Evolutionary conservation across 2,329 filamentous ascomycete genomes (phyloP).

Genomic region (Calcarisporium arbuscula): DNA sequence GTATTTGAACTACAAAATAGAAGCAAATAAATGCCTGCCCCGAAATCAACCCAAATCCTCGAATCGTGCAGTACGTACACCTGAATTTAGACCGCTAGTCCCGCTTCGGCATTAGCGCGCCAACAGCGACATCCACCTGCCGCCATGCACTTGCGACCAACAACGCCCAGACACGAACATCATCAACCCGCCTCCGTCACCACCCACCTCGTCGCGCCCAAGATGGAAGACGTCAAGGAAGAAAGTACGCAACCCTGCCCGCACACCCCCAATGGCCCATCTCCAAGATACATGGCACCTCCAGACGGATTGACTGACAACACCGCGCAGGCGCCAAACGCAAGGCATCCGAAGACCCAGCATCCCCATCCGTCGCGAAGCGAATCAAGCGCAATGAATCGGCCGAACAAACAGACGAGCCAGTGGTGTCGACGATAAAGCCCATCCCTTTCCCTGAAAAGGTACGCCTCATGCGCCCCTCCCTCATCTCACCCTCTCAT

Average conservation of each 20-base stretch:
- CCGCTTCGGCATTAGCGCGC: too few relatives aligned
- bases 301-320: neutral
- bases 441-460: slow-evolving; percentile 87
- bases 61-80: too few relatives aligned
- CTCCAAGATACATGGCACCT: neutral
- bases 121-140: neutral
- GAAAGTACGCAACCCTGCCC: slow-evolving; percentile 26
- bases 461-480: slow-evolving; percentile 35
- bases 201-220: slow-evolving; percentile 1
- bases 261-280: neutral
- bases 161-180: too few relatives aligned
- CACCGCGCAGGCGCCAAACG: slow-evolving; percentile 52
- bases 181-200: too few relatives aligned
- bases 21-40: too few relatives aligned
- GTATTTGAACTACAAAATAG: too few relatives aligned
- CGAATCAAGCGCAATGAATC: slow-evolving; percentile 48
- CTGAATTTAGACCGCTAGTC: too few relatives aligned
- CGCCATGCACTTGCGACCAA: neutral
- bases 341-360: slow-evolving; percentile 63
- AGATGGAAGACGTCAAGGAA: slow-evolving; percentile 27
- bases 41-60: slow-evolving; percentile 2
- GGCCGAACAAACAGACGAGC: slow-evolving; percentile 17
- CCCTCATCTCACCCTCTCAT: neutral
- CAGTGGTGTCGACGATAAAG: slow-evolving; percentile 47
- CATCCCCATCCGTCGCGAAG: slow-evolving; percentile 57